Evolutionary conservation across 2,329 filamentous ascomycete species (phyloP).

Genomic region (Penicillium sp.): DNA sequence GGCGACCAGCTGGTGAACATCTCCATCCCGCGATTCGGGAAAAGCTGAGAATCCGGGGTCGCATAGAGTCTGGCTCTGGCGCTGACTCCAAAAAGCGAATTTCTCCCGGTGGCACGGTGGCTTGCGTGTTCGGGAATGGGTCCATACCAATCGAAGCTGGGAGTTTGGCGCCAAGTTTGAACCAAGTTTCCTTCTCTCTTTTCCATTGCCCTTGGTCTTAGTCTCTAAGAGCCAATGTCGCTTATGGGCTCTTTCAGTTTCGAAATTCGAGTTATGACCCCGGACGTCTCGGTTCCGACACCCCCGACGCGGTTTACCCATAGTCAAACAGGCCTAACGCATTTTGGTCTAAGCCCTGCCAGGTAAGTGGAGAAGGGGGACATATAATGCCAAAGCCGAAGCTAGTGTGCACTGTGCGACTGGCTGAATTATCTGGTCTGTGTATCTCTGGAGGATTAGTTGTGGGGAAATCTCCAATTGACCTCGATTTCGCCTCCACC

Average conservation of each 20-base stretch:
- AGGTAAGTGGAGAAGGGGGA: no score
- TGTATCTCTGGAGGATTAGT: background rate
- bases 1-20: background rate
- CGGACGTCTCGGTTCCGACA: background rate
- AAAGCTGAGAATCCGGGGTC: conserved; percentile 39
- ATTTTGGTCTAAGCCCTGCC: background rate
- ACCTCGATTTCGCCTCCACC: background rate
- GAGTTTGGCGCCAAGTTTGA: background rate
- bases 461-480: background rate
- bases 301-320: background rate
- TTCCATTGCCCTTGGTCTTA: background rate
- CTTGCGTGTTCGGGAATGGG: background rate
- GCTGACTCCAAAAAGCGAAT: conserved; percentile 60
- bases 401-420: no score
- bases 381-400: no score
- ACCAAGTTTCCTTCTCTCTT: background rate
- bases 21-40: background rate
- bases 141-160: background rate
- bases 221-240: background rate
- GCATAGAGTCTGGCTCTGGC: conserved; percentile 67
- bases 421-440: no score
- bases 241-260: background rate
- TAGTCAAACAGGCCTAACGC: background rate
- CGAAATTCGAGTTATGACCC: background rate
- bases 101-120: conserved; percentile 31